Evolutionary conservation across 1,284 basidiomycete species (phyloP).

Genomic region (Cystobasidium pallidum): DNA sequence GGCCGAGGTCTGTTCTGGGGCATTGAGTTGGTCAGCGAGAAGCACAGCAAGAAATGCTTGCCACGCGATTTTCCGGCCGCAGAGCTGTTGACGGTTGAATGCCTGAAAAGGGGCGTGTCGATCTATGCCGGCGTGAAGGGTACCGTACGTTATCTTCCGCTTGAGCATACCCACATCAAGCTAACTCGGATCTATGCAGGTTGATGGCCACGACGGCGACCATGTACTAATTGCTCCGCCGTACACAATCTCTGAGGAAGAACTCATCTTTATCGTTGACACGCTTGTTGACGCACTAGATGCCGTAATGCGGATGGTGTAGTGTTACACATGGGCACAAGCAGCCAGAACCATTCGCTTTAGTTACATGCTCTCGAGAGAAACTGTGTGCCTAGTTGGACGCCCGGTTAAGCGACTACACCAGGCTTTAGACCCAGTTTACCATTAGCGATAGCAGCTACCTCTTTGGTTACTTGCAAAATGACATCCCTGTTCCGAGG

Average conservation of each 20-base stretch:
- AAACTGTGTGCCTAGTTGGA: not conserved
- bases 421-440: constrained; percentile 32
- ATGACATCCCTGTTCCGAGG: constrained; percentile 40
- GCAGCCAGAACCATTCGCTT: too few relatives aligned
- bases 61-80: constrained; percentile 48
- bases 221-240: constrained; percentile 55
- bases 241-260: constrained; percentile 52
- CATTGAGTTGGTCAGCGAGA: constrained; percentile 66
- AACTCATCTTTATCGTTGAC: constrained; percentile 50
- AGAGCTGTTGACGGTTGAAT: constrained; percentile 48
- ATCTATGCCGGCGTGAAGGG: constrained; percentile 53
- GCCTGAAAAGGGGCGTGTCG: constrained; percentile 49
- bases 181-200: not conserved
- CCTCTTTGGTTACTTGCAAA: constrained; percentile 36
- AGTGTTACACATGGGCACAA: not conserved
- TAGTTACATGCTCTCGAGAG: not conserved
- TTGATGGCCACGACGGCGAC: constrained; percentile 54
- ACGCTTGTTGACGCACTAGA: constrained; percentile 45
- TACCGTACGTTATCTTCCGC: constrained; percentile 39
- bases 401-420: not conserved
- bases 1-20: constrained; percentile 80
- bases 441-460: constrained; percentile 34
- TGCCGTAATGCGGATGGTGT: not conserved
- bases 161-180: not conserved
- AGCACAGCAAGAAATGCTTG: constrained; percentile 51